phyloP scores from a whole-genome alignment of 768 basidiomycete genomes.

The Gymnopilus junonius region DNA sequence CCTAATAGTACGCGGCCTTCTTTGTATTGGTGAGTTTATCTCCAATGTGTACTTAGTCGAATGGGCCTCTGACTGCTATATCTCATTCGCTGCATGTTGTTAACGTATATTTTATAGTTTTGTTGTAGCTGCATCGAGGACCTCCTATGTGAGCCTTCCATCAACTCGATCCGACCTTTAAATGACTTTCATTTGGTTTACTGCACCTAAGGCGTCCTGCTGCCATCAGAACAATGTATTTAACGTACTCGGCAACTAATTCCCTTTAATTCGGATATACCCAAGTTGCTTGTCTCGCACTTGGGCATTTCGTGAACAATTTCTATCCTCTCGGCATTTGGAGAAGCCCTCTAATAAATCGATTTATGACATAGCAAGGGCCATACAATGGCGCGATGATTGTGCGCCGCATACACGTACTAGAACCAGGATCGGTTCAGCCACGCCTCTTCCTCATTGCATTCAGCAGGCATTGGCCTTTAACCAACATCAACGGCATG shows the following conservation, averaged over 20 bases:
- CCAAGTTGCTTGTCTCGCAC: neutral
- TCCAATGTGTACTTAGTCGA: neutral
- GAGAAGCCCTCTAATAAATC: neutral
- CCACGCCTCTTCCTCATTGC: neutral
- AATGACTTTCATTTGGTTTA: neutral
- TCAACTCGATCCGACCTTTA: neutral
- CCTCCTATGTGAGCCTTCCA: neutral
- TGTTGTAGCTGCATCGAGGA: neutral
- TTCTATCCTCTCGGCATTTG: neutral
- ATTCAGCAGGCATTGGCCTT: neutral
- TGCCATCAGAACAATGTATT: neutral
- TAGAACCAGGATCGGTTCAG: neutral
- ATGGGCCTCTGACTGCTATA: neutral
- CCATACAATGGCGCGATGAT: neutral
- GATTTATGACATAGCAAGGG: neutral
- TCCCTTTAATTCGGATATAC: neutral
- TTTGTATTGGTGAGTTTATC: constrained; percentile 13
- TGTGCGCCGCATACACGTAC: neutral
- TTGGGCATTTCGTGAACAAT: neutral
- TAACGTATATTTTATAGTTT: neutral
- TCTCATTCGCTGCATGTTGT: constrained; percentile 13
- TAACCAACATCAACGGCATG: neutral
- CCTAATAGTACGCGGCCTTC: constrained; percentile 9
- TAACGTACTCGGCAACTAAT: neutral
- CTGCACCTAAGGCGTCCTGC: neutral